Conservation (phyloP, 1,284 basidiomycete species). For the Leccinum ponderosum region DNA sequence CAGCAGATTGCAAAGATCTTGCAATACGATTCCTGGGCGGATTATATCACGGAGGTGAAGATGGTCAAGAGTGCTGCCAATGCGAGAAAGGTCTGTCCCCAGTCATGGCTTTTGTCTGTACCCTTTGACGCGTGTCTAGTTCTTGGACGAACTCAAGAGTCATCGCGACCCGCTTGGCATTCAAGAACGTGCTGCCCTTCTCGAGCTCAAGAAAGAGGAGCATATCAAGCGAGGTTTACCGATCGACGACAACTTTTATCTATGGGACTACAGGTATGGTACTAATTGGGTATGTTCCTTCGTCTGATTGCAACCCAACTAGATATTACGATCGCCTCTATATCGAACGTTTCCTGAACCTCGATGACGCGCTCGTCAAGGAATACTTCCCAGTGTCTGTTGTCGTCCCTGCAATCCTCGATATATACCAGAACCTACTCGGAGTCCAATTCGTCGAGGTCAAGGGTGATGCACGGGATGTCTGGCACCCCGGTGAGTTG, state of each 20-base stretch:
- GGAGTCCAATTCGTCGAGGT: constrained; percentile 72
- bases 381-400: constrained; percentile 83
- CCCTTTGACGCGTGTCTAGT: constrained; percentile 34
- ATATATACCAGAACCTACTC: constrained; percentile 77
- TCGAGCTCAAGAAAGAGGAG: constrained; percentile 74
- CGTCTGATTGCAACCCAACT: background rate
- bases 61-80: constrained; percentile 69
- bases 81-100: constrained; percentile 49
- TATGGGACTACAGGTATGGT: background rate
- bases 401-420: constrained; percentile 74
- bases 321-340: constrained; percentile 70
- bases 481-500: constrained; percentile 70
- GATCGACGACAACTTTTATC: background rate
- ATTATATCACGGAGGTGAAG: constrained; percentile 79
- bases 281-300: background rate
- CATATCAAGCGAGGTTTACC: constrained; percentile 53
- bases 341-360: constrained; percentile 60
- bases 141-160: constrained; percentile 70
- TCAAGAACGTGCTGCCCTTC: constrained; percentile 64
- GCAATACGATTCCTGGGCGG: constrained; percentile 77
- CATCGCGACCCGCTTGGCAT: constrained; percentile 73
- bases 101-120: background rate
- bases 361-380: constrained; percentile 76
- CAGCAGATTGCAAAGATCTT: constrained; percentile 66
- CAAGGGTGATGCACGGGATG: constrained; percentile 46